phyloP scores from a whole-genome alignment of 1,284 basidiomycete genomes.

The Golubevia sp. region DNA sequence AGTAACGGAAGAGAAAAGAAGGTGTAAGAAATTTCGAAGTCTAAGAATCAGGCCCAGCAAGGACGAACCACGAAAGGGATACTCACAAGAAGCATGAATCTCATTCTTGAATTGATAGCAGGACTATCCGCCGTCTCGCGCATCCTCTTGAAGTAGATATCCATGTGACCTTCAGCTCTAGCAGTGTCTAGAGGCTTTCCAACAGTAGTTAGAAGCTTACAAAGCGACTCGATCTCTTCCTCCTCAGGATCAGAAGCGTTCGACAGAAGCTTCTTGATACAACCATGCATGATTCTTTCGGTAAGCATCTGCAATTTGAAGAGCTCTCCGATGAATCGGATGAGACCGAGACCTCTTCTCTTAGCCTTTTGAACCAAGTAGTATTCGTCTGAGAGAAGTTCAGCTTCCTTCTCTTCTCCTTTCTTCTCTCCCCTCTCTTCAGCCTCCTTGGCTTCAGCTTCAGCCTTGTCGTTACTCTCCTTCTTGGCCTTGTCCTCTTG shows the following conservation, averaged over 20 bases:
- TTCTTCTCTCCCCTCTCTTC: slow-evolving; percentile 58
- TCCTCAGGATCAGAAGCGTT: slow-evolving; percentile 94
- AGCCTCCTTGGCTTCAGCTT: slow-evolving; percentile 69
- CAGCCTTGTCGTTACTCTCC: slow-evolving; percentile 64
- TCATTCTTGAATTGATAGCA: slow-evolving; percentile 82
- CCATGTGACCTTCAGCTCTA: slow-evolving; percentile 82
- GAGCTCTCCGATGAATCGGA: slow-evolving; percentile 96
- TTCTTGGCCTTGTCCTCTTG: slow-evolving; percentile 67
- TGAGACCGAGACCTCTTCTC: slow-evolving; percentile 91
- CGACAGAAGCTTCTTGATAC: slow-evolving; percentile 88
- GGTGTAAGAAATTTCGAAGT: background rate
- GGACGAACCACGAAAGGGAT: slow-evolving; percentile 2
- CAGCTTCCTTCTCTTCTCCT: slow-evolving; percentile 61
- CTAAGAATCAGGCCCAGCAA: slow-evolving; percentile 1
- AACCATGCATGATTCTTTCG: slow-evolving; percentile 93
- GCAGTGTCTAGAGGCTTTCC: slow-evolving; percentile 75
- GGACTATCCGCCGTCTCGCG: slow-evolving; percentile 75
- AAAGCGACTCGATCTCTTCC: slow-evolving; percentile 94
- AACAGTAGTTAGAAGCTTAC: slow-evolving; percentile 87
- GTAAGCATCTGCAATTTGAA: slow-evolving; percentile 96
- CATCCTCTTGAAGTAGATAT: slow-evolving; percentile 91
- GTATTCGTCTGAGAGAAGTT: slow-evolving; percentile 87
- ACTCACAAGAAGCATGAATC: slow-evolving; percentile 89
- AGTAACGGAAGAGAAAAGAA: slow-evolving; percentile 2
- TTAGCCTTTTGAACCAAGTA: slow-evolving; percentile 96